A percentile compares a stretch with the other conserved stretches of the same genome.
These are phyloP conservation scores for Ophiognomonia clavigignenti-juglandacearum DNA, from an alignment of 2,329 filamentous ascomycete species.

Conservation along the genomic window DNA sequence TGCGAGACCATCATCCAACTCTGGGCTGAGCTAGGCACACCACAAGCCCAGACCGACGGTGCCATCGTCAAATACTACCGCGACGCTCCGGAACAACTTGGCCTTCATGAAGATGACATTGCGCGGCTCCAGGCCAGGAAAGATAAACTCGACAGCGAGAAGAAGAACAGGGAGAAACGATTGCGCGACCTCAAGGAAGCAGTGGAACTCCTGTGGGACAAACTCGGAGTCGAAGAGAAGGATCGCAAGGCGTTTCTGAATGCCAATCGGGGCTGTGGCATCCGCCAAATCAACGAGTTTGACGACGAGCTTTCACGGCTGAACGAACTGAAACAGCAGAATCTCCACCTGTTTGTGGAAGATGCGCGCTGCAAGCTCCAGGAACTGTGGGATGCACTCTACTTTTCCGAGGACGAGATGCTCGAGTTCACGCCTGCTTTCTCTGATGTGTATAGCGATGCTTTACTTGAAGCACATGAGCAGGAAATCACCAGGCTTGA, in stretches of 20 bases:
- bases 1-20: conserved; percentile 86
- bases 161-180: conserved; percentile 72
- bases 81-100: conserved; percentile 88
- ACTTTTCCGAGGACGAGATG: conserved; percentile 98
- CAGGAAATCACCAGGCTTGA: conserved; percentile 81
- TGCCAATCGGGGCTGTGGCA: conserved; percentile 81
- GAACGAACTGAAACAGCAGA: conserved; percentile 91
- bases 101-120: conserved; percentile 84
- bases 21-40: conserved; percentile 93
- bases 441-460: conserved; percentile 95
- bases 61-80: conserved; percentile 85
- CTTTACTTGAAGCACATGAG: conserved; percentile 90
- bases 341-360: conserved; percentile 92
- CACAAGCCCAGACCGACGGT: conserved; percentile 85
- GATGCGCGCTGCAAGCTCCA: conserved; percentile 87
- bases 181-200: conserved; percentile 63
- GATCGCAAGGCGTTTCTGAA: conserved; percentile 85
- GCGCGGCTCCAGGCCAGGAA: conserved; percentile 65
- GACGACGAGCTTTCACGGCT: conserved; percentile 83
- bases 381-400: conserved; percentile 90
- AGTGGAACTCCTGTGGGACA: conserved; percentile 87
- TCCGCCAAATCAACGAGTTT: conserved; percentile 91
- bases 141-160: conserved; percentile 84
- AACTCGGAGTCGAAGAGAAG: conserved; percentile 73
- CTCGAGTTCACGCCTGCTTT: conserved; percentile 96